A percentile compares a stretch with the other conserved stretches of the same genome.
Conservation (phyloP, 345 rosid species). For the Fremontodendron californicum region DNA sequence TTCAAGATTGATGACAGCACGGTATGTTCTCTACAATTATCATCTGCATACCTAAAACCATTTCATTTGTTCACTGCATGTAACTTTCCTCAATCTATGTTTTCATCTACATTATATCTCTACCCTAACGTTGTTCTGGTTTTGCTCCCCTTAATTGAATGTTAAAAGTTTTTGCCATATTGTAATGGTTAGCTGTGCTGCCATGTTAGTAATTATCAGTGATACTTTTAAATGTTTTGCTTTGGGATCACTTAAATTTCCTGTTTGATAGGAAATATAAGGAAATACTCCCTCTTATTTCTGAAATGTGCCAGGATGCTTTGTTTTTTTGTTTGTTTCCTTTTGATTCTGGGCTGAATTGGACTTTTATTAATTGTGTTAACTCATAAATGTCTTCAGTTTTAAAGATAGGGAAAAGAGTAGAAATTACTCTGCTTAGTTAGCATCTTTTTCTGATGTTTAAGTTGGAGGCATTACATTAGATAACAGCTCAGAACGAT, state of each 20-base stretch:
- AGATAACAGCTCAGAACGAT: too few relatives aligned
- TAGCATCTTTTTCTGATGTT: too few relatives aligned
- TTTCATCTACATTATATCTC: not conserved
- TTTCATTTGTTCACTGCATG: slow-evolving; percentile 3
- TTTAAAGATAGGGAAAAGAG: too few relatives aligned
- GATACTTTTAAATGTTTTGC: not conserved
- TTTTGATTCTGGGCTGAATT: too few relatives aligned
- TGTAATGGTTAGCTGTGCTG: not conserved
- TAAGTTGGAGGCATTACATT: too few relatives aligned
- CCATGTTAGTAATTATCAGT: not conserved
- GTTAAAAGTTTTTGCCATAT: not conserved
- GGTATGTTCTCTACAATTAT: slow-evolving; percentile 42
- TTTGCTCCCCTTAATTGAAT: not conserved
- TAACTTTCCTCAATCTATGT: not conserved
- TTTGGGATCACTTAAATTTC: not conserved
- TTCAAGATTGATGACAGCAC: slow-evolving; percentile 86
- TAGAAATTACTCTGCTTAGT: too few relatives aligned
- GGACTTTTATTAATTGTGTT: too few relatives aligned
- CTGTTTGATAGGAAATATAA: not conserved
- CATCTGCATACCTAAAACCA: not conserved
- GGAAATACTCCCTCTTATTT: not conserved
- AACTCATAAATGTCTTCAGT: too few relatives aligned
- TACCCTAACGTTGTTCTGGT: not conserved
- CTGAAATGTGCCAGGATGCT: too few relatives aligned
- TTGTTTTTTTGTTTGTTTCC: too few relatives aligned